A percentile compares a stretch with the other conserved stretches of the same genome.
Evolutionary conservation across 2,329 filamentous ascomycete species (phyloP).

Genomic region (Sarocladium brachiariae): DNA sequence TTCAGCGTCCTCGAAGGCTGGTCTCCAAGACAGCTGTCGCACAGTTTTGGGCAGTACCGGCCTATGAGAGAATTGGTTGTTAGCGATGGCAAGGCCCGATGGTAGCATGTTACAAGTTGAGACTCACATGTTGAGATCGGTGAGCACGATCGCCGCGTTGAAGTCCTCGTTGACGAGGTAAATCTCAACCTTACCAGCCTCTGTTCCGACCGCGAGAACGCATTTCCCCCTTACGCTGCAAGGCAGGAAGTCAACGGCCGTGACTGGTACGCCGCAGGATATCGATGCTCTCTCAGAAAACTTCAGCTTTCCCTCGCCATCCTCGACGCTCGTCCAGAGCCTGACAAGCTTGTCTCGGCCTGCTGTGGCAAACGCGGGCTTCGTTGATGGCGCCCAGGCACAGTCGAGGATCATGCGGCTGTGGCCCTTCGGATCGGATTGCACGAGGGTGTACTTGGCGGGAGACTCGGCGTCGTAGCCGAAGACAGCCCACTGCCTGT

Average conservation of each 20-base stretch:
- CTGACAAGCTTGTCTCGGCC: conserved; percentile 83
- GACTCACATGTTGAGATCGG: background rate
- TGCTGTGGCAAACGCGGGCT: conserved; percentile 70
- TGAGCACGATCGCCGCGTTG: background rate
- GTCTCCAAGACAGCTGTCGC: conserved; percentile 64
- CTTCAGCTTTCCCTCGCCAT: conserved; percentile 24
- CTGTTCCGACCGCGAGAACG: conserved; percentile 51
- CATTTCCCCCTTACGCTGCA: conserved; percentile 22
- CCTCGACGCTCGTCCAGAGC: conserved; percentile 49
- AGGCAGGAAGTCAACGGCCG: conserved; percentile 61
- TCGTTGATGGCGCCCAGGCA: conserved; percentile 63
- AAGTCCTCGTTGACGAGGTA: conserved; percentile 31
- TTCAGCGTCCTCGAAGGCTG: conserved; percentile 22
- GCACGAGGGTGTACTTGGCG: conserved; percentile 47
- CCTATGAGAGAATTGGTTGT: background rate
- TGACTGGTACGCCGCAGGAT: conserved; percentile 53
- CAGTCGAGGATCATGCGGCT: conserved; percentile 86
- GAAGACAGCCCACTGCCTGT: conserved; percentile 88
- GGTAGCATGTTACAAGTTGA: no score
- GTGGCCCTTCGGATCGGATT: conserved; percentile 77
- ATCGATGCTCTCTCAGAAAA: conserved; percentile 50
- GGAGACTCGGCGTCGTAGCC: conserved; percentile 36
- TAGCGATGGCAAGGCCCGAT: no score
- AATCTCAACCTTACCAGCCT: conserved; percentile 42
- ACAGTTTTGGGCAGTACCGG: conserved; percentile 52